Evolutionary conservation across 2,329 filamentous ascomycete genomes (phyloP).

Genomic region (Colletotrichum sidae): DNA sequence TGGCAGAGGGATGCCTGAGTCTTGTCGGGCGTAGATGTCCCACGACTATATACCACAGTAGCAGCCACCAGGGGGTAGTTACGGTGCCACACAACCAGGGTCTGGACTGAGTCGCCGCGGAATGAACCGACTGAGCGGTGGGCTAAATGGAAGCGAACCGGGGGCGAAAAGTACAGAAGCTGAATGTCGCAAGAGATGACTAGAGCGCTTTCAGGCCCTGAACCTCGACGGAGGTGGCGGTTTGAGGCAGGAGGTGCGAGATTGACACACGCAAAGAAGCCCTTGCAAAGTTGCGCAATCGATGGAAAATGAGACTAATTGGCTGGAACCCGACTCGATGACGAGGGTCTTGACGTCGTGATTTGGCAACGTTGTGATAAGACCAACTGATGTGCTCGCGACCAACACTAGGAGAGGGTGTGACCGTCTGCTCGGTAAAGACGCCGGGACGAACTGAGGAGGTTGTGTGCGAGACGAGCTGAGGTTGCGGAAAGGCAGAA

Average conservation of each 20-base stretch:
- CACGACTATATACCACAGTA: slow-evolving; percentile 26
- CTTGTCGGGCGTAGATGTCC: slow-evolving; percentile 7
- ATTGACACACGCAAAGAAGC: slow-evolving; percentile 23
- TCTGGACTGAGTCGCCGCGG: slow-evolving; percentile 8
- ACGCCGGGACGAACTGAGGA: slow-evolving; percentile 3
- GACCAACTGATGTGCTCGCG: slow-evolving; percentile 16
- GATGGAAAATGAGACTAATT: slow-evolving; percentile 22
- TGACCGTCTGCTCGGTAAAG: slow-evolving; percentile 6
- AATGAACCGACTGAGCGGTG: slow-evolving; percentile 21
- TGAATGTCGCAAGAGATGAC: slow-evolving; percentile 25
- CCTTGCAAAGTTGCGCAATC: slow-evolving; percentile 37
- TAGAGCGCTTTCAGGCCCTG: slow-evolving; percentile 26
- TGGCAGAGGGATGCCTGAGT: not conserved
- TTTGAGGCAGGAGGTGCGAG: slow-evolving; percentile 29
- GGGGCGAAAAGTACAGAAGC: slow-evolving; percentile 15
- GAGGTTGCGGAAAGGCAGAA: slow-evolving; percentile 19
- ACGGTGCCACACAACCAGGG: slow-evolving; percentile 18
- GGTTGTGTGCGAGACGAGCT: slow-evolving; percentile 1
- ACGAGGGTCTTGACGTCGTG: slow-evolving; percentile 19
- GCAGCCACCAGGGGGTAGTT: slow-evolving; percentile 2
- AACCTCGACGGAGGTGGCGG: slow-evolving; percentile 28
- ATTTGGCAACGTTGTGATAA: slow-evolving; percentile 21
- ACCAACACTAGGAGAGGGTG: slow-evolving; percentile 9
- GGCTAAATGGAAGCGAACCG: slow-evolving; percentile 7
- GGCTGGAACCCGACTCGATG: slow-evolving; percentile 16